Conservation (phyloP, 345 rosid genomes). For the Cardamine occulta region DNA sequence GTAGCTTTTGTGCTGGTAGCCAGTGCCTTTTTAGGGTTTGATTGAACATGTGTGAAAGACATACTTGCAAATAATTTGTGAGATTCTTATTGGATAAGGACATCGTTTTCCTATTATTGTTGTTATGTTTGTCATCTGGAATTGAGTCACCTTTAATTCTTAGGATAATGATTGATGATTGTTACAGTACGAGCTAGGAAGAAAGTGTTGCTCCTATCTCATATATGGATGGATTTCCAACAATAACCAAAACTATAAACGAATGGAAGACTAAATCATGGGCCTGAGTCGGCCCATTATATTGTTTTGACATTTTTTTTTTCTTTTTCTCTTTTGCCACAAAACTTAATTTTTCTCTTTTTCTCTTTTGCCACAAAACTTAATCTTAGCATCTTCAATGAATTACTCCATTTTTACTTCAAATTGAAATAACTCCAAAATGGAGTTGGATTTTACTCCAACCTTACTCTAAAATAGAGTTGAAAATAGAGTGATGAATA, state of each 20-base stretch:
- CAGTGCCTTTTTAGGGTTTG: constrained; percentile 11
- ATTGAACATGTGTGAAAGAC: constrained; percentile 13
- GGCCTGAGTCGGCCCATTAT: constrained; percentile 16
- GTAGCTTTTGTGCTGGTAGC: constrained; percentile 30
- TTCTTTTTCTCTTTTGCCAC: neutral
- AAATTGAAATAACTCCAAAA: too few relatives aligned
- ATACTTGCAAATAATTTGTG: constrained; percentile 17
- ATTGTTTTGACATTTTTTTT: neutral
- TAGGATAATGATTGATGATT: constrained; percentile 10
- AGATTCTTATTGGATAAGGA: constrained; percentile 36
- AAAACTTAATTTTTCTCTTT: neutral
- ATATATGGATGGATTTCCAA: neutral
- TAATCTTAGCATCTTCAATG: too few relatives aligned
- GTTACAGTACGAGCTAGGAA: neutral
- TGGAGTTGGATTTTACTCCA: too few relatives aligned
- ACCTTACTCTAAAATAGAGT: too few relatives aligned
- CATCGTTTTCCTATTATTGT: constrained; percentile 11
- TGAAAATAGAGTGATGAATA: too few relatives aligned
- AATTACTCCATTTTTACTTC: too few relatives aligned
- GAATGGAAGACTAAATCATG: neutral
- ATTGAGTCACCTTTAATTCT: neutral
- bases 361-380: neutral
- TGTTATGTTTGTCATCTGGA: constrained; percentile 2
- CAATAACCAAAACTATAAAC: neutral
- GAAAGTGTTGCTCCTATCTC: neutral